Base-by-base conservation (phyloP, 768 basidiomycete species). In the Amyloporia xantha region DNA sequence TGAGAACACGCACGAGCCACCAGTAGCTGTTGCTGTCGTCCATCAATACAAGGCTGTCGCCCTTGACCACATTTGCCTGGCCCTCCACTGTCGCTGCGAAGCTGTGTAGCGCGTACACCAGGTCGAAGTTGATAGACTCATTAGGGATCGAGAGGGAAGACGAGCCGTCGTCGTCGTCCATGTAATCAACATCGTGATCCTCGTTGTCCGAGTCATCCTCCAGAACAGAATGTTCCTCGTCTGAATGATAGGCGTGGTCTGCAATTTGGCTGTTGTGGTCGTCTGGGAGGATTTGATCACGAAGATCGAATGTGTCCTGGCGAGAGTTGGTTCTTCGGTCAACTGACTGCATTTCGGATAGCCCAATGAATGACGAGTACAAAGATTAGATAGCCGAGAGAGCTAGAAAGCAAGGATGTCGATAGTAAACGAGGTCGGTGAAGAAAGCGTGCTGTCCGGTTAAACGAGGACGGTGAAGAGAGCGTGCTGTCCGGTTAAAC, bases 1-100 rank as follows among this genome's bases (percentile, higher is more conserved):
- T 98, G 54, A 99, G 82, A 7, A 99, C 96, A 41, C 93, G 82
- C 6, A 99, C 95, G 43, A 98, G 87, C 96, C 96, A 98, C 96
- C 96, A 98, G 70, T 99, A 99, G 68, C 90, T 91, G 67, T 99
- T 98, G 49, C 86, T 91, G 66, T 99, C 96, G 70, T 99, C 96
- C 79, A 98, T 91, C 38, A 99, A 74, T 63, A 92, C 85, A 40
- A 99, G 77, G 53, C 89, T 90, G 74, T 99, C 95, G 21, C 96
- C 96, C 68, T 97, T 98, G 66, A 96, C 91, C 55, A 99, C 96
- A 56, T 90, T 96, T 2, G 96, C 96, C 69, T 99, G 96, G 21
- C 96, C 96, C 61, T 97, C 95, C 28, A 98, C 94, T 0, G 96
- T 98, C 0, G 96, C 96, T 3, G 93, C 87, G 66, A 98, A 98